A percentile compares a stretch with the other conserved stretches of the same genome.
Evolutionary conservation across 768 basidiomycete species (phyloP).

Genomic region (Mycena leptocephala): DNA sequence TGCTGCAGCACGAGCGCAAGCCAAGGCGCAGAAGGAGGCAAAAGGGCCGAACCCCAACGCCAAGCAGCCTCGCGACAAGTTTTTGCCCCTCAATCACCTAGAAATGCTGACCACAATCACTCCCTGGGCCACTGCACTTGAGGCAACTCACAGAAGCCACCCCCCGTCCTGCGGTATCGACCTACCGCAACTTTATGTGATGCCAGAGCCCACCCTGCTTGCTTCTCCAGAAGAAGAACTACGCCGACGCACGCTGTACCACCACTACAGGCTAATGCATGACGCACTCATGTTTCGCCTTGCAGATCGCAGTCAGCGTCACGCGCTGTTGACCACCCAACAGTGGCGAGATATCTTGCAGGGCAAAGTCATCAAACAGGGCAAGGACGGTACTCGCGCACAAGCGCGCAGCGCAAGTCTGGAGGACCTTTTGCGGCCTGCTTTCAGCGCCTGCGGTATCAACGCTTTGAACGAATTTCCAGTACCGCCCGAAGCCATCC

Average conservation of each 20-base stretch:
- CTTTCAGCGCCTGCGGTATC: conserved; percentile 13
- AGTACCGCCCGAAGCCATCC: conserved; percentile 2
- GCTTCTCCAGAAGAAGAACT: not conserved
- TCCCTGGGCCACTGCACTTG: conserved; percentile 16
- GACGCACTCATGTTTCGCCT: conserved; percentile 19
- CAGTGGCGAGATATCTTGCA: conserved; percentile 18
- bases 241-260: not conserved
- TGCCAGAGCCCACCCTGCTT: conserved; percentile 21
- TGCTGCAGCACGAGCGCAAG: not conserved
- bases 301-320: not conserved
- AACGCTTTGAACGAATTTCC: conserved; percentile 4
- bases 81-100: not conserved
- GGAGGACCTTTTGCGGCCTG: conserved; percentile 14
- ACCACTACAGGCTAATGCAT: conserved; percentile 11
- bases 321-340: conserved; percentile 3
- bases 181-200: conserved; percentile 2
- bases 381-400: not conserved
- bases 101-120: conserved; percentile 16
- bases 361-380: not conserved
- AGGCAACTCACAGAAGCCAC: conserved; percentile 1
- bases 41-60: conserved; percentile 2
- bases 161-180: conserved; percentile 5
- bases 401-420: not conserved
- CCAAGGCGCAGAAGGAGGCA: conserved; percentile 8
- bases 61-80: conserved; percentile 6